Evolutionary conservation across 1,284 basidiomycete genomes (phyloP).

Genomic region (Cutaneotrichosporon daszewskae): DNA sequence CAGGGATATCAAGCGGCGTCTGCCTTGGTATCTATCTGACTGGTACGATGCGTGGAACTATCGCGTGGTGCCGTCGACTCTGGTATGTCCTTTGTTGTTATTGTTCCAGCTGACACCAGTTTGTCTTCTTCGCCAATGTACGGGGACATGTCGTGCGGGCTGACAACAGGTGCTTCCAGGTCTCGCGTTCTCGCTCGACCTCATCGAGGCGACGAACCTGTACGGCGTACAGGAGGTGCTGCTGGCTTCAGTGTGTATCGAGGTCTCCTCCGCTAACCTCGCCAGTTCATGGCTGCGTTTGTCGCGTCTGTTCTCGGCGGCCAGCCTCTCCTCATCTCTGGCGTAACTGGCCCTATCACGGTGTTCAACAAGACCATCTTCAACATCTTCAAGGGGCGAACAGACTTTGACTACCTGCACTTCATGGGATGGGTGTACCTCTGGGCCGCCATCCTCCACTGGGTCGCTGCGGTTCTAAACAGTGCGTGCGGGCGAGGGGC

Average conservation of each 20-base stretch:
- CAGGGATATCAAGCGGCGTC: constrained; percentile 66
- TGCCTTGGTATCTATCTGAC: constrained; percentile 76
- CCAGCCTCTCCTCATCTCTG: constrained; percentile 88
- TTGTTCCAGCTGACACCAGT: constrained; percentile 34
- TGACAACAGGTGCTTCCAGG: too few relatives aligned
- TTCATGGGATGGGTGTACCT: constrained; percentile 89
- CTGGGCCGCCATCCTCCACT: constrained; percentile 90
- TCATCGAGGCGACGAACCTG: constrained; percentile 80
- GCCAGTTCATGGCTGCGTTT: constrained; percentile 85
- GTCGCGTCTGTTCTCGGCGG: constrained; percentile 85
- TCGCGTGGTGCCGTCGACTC: constrained; percentile 51
- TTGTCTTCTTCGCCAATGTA: constrained; percentile 52
- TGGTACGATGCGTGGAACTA: constrained; percentile 89
- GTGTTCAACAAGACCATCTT: constrained; percentile 88
- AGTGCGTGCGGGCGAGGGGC: constrained; percentile 51
- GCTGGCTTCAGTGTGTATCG: constrained; percentile 40
- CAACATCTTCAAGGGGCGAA: constrained; percentile 58
- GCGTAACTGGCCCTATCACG: constrained; percentile 89
- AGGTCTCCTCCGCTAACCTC: not conserved
- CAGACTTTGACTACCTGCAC: constrained; percentile 60
- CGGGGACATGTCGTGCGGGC: too few relatives aligned
- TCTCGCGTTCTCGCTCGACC: constrained; percentile 85
- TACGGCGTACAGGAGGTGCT: constrained; percentile 86
- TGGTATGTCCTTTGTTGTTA: constrained; percentile 48
- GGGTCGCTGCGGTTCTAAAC: constrained; percentile 77